Conservation (phyloP, 2,329 filamentous ascomycete genomes). For the Cercospora sp. region DNA sequence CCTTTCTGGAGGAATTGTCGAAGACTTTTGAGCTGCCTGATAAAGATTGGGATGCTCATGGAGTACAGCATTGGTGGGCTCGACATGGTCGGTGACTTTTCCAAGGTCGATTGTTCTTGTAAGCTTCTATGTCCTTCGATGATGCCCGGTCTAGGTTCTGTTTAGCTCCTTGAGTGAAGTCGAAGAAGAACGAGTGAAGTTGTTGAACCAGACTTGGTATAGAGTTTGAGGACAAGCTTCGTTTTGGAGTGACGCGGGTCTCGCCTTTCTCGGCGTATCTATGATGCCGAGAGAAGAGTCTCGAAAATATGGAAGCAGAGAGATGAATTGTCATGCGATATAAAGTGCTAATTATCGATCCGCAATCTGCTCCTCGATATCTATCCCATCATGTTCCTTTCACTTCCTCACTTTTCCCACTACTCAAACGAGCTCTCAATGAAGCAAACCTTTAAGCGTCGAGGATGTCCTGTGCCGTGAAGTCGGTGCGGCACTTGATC, state of each 20-base stretch:
- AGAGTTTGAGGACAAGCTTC: neutral
- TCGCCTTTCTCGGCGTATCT: neutral
- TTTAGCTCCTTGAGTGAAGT: neutral
- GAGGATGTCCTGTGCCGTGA: neutral
- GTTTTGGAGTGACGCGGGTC: neutral
- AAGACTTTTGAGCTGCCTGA: slow-evolving; percentile 48
- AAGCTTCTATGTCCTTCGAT: neutral
- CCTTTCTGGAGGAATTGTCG: slow-evolving; percentile 49
- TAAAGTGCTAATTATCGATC: neutral
- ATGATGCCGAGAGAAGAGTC: neutral
- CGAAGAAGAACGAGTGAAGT: neutral
- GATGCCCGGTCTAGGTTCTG: neutral
- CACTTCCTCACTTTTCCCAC: neutral
- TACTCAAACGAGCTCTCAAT: neutral
- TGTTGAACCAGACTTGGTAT: neutral
- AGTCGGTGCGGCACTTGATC: neutral
- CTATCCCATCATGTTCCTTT: neutral
- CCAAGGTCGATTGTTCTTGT: neutral
- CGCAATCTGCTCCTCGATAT: neutral
- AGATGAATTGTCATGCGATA: neutral
- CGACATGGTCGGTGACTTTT: neutral
- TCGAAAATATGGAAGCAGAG: neutral
- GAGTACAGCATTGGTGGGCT: slow-evolving; percentile 20
- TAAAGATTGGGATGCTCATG: slow-evolving; percentile 44
- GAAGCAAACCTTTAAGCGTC: neutral